Evolutionary conservation across 257 asterid genomes (phyloP).

Genomic region (Penstemon davidsonii): DNA sequence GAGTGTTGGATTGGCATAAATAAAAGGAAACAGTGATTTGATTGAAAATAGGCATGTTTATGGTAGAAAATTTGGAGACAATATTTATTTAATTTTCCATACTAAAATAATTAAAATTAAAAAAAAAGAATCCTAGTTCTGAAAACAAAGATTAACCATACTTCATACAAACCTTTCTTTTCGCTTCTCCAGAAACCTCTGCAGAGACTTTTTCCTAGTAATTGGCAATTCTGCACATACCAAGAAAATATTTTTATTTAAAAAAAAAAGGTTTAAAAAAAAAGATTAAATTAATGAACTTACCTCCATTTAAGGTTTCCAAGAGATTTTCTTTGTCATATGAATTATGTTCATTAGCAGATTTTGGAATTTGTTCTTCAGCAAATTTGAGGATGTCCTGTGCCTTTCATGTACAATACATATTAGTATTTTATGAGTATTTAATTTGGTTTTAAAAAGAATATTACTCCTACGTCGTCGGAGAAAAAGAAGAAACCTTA

Average conservation of each 20-base stretch:
- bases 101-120: no score
- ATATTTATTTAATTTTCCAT: no score
- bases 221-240: conserved; percentile 38
- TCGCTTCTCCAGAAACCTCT: conserved; percentile 42
- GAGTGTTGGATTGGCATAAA: no score
- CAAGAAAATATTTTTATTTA: neutral
- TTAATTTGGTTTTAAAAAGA: neutral
- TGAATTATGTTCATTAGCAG: conserved; percentile 12
- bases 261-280: neutral
- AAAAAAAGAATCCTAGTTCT: no score
- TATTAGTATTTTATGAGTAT: neutral
- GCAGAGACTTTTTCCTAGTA: conserved; percentile 37
- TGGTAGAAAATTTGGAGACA: no score
- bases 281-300: neutral
- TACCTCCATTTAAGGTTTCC: conserved; percentile 27
- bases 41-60: no score
- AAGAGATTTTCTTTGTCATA: conserved; percentile 17
- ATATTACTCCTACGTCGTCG: neutral
- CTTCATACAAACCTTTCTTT: conserved; percentile 34
- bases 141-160: neutral
- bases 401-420: conserved; percentile 27
- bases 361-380: conserved; percentile 18
- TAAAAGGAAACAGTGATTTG: no score
- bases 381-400: conserved; percentile 35
- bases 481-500: conserved; percentile 29